Conservation (phyloP, 257 asterid species). For the Solanum appendiculatum region DNA sequence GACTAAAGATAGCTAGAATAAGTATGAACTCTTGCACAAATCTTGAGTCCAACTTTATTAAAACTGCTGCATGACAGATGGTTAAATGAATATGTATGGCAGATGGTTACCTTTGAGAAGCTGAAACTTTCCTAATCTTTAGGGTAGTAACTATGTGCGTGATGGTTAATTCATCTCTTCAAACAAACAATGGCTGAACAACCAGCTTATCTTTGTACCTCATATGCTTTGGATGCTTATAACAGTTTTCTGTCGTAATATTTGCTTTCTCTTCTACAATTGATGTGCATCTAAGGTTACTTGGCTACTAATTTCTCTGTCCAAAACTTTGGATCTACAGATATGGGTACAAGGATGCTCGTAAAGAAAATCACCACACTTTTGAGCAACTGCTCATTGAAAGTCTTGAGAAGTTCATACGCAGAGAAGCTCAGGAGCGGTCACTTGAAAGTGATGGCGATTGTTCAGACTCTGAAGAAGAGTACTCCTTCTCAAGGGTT, state of each 20-base stretch:
- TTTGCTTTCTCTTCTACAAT: background rate
- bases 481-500: constrained; percentile 50
- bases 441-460: constrained; percentile 82
- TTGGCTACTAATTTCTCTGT: background rate
- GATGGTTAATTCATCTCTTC: background rate
- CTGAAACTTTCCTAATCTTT: background rate
- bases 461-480: constrained; percentile 57
- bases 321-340: constrained; percentile 27
- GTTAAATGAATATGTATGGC: background rate
- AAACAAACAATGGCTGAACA: background rate
- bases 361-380: constrained; percentile 83
- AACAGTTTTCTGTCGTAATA: background rate
- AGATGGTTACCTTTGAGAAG: background rate
- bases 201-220: background rate
- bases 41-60: background rate
- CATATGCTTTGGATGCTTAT: background rate
- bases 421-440: constrained; percentile 92
- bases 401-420: constrained; percentile 84
- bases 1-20: background rate
- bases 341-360: constrained; percentile 96
- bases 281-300: background rate
- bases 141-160: background rate
- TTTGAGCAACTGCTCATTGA: constrained; percentile 94
- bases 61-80: background rate
- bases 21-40: background rate